Evolutionary conservation across 164 flowering plant genomes (phyloP), one percentile per base, ranked within the genome.

Genomic region (Euptelea pleiosperma): DNA sequence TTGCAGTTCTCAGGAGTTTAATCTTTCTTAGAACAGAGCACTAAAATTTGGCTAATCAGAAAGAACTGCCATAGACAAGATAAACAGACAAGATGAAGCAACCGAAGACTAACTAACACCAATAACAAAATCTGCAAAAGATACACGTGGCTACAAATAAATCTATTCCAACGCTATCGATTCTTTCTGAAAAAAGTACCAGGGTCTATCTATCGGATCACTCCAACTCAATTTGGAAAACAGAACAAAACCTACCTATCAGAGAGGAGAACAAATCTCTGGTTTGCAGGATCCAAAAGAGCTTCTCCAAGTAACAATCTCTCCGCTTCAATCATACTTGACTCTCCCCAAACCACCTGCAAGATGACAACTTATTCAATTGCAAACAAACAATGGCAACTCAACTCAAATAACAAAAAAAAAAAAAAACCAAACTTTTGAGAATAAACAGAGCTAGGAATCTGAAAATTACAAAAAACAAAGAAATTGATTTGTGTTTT

Each of bases 251-350:
- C 56, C 16, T 35, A 92, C 98, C 98, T 89, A 63, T 93, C 99
- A 22, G 99, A 93, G 24, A 93, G 76, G 34, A 93, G 95, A 61
- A 93, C 77, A 72, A 93, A 93, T 78, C 96, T 79, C 70, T 83
- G 96, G 64, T 90, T 93, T 36, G 92, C 88, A 0, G 87, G 89
- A 72, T 93, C 96, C 55, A 79, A 69, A 52, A 93, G 84, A 44
- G 99, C 97, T 51, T 73, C 75, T 19, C 52, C 85, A 36, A 93
- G 63, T 49, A 93, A 71, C 71, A 89, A 72, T 65, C 83, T 78
- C 76, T 93, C 96, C 0, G 97, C 99, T 63, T 72, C 71, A 64
- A 93, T 86, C 99, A 90, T 90, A 73, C 84, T 90, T 6, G 94
- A 72, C 52, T 87, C 87, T 57, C 99, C 99, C 99, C 97, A 93